Evolutionary conservation across 768 basidiomycete genomes (phyloP), one percentile per base, ranked within the genome.

Genomic region (Cystofilobasidium bisporidii): DNA sequence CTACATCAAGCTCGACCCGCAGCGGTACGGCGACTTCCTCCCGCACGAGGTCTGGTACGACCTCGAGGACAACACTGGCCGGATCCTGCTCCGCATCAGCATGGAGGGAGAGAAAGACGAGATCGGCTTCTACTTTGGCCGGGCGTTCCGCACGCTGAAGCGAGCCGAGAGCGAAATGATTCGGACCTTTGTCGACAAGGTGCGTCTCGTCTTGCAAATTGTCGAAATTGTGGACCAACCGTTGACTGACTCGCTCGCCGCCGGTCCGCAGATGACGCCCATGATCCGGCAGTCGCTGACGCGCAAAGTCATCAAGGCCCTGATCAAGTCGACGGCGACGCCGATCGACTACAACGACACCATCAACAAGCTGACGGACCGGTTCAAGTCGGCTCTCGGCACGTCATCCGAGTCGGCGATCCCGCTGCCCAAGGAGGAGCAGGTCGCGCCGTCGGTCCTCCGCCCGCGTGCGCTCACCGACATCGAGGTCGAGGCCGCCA

Each of bases 21-120:
- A 83, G 69, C 84, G 89, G 63, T 94, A 89, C 73, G 86, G 85
- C 17, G 92, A 99, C 79, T 87, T 87, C 76, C 79, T 97, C 69
- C 81, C 91, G 2, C 91, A 92, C 73, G 96, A 99, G 68, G 76
- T 93, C 10, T 92, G 92, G 88, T 82, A 93, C 79, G 87, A 90
- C 69, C 79, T 98, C 20, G 93, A 97, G 74, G 85, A 86, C 0
- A 70, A 66, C 66, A 71, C 67, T n/a, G 92, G 96, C 6, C 84
- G 91, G 40, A 82, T 97, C 60, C 79, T 96, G 43, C 80, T 96
- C 38, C 84, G 96, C 24, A 83, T 98, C 67, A 93, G 91, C 74
- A 96, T 98, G 92, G 96, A 99, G 74, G 92, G 93, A 63, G 96
- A 98, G 81, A 92, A 94, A 78, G 92, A 96, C 72, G 96, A 99